Conservation (phyloP, 352 stramenopile species). For the Phytophthora agathidicida region DNA sequence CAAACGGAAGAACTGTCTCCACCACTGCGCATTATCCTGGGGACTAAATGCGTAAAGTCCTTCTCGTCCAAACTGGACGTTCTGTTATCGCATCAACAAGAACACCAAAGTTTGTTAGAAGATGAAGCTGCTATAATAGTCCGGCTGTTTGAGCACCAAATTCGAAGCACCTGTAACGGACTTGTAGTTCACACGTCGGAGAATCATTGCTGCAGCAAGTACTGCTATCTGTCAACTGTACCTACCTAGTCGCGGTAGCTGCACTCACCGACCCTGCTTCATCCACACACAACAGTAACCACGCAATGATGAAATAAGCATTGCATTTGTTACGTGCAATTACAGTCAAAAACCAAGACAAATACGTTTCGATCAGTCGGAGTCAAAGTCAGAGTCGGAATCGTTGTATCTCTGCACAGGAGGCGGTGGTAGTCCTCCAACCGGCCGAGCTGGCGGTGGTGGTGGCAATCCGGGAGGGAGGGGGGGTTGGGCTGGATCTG, state of each 20-base stretch:
- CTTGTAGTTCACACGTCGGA: conserved; percentile 4
- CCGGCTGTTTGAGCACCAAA: too few species aligned
- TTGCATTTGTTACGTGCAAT: conserved; percentile 14
- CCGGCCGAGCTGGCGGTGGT: conserved; percentile 32
- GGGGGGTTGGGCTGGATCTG: conserved; percentile 30
- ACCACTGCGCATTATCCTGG: conserved; percentile 23
- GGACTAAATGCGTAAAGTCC: not conserved
- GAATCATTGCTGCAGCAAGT: too few species aligned
- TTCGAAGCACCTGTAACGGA: conserved; percentile 26
- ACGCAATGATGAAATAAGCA: not conserved
- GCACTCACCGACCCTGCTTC: not conserved
- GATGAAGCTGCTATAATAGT: conserved; percentile 13
- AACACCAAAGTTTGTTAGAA: conserved; percentile 12
- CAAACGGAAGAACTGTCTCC: conserved; percentile 10
- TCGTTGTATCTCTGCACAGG: conserved; percentile 46
- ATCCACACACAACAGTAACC: not conserved
- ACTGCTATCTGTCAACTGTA: too few species aligned
- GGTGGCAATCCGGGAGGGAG: conserved; percentile 34
- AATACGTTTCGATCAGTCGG: conserved; percentile 40
- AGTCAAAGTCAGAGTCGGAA: conserved; percentile 68
- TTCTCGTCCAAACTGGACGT: not conserved
- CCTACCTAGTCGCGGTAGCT: too few species aligned
- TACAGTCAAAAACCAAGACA: not conserved
- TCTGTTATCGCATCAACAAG: not conserved
- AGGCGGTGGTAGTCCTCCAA: conserved; percentile 49